Conservation (phyloP, 805 yeast species). For the Clavispora carvajalis region DNA sequence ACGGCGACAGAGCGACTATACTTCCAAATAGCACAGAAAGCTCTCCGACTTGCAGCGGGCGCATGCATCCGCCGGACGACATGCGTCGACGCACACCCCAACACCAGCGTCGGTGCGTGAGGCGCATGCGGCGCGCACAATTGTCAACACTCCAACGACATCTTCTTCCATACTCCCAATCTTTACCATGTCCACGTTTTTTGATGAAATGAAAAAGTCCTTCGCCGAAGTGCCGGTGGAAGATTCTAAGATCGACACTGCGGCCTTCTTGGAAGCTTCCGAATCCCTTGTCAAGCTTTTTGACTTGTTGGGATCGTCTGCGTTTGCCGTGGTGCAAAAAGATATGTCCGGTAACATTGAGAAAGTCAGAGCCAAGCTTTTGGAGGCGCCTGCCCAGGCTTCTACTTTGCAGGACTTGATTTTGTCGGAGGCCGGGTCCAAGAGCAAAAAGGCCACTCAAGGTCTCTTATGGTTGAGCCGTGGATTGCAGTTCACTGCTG, state of each 20-base stretch:
- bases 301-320: conserved; percentile 79
- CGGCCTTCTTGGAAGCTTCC: conserved; percentile 75
- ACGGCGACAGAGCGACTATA: too few species aligned
- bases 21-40: too few species aligned
- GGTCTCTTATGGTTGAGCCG: conserved; percentile 83
- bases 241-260: conserved; percentile 62
- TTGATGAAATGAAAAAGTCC: conserved; percentile 70
- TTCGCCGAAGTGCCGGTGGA: conserved; percentile 69
- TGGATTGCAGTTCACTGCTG: conserved; percentile 88
- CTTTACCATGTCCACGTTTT: conserved; percentile 60
- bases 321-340: conserved; percentile 77
- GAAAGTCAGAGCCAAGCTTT: conserved; percentile 63
- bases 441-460: conserved; percentile 78
- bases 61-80: neutral
- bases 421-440: conserved; percentile 61
- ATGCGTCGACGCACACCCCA: neutral
- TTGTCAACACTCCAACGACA: neutral
- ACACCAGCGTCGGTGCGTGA: neutral
- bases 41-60: too few species aligned
- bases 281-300: conserved; percentile 79
- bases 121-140: conserved; percentile 1
- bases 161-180: conserved; percentile 1
- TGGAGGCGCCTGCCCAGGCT: conserved; percentile 57
- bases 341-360: conserved; percentile 85
- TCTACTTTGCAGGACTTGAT: conserved; percentile 76